These are phyloP conservation scores for Globisporangium iwayamae DNA, from an alignment of 352 stramenopile genomes.

Conservation along the genomic window DNA sequence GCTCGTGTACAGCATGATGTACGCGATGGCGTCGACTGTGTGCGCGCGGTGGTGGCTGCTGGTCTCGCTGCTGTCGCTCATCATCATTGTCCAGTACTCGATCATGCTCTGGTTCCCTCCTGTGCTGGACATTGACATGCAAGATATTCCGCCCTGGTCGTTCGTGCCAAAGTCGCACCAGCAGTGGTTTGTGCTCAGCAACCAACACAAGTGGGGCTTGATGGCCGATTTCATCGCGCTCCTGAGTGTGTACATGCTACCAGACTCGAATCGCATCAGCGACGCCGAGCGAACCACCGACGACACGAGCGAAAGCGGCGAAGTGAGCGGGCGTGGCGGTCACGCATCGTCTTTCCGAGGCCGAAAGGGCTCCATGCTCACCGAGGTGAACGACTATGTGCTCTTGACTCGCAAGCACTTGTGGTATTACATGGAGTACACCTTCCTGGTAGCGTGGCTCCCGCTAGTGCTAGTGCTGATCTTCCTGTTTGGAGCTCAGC, in stretches of 20 bases:
- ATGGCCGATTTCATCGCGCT: constrained; percentile 74
- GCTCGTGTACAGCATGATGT: constrained; percentile 81
- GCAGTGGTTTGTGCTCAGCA: constrained; percentile 58
- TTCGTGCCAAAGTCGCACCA: constrained; percentile 51
- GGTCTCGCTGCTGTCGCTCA: constrained; percentile 45
- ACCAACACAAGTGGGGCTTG: constrained; percentile 77
- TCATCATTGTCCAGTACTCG: constrained; percentile 72
- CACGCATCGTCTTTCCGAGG: neutral
- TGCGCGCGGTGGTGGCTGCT: constrained; percentile 56
- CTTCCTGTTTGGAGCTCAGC: constrained; percentile 67
- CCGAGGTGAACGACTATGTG: constrained; percentile 46
- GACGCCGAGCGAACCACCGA: constrained; percentile 14
- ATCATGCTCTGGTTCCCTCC: constrained; percentile 72
- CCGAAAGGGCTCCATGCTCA: constrained; percentile 8
- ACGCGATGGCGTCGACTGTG: constrained; percentile 47
- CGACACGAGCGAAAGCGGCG: constrained; percentile 6
- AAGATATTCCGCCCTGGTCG: constrained; percentile 56
- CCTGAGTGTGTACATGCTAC: constrained; percentile 65
- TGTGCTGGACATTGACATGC: constrained; percentile 49
- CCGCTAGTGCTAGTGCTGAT: constrained; percentile 64
- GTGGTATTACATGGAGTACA: constrained; percentile 72
- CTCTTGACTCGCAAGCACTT: constrained; percentile 52
- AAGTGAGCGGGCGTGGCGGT: neutral
- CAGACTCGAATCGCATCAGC: constrained; percentile 42
- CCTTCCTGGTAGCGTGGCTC: constrained; percentile 61